Percentiles rank a stretch among this genome's conserved stretches.
Evolutionary conservation across 2,329 filamentous ascomycete genomes (phyloP).

Genomic region (Diaporthe citri): DNA sequence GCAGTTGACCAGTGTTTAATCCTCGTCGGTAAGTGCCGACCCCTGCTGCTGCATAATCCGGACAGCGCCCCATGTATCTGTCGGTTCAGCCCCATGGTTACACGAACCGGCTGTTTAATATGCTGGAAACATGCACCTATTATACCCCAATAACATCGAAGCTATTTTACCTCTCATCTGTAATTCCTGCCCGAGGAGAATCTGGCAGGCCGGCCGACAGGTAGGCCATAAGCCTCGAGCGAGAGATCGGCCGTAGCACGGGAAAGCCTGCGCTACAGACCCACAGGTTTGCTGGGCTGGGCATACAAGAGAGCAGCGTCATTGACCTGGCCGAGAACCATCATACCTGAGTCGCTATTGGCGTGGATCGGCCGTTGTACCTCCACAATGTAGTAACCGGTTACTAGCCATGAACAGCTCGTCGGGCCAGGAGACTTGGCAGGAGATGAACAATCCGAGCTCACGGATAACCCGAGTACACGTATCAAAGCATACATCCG

Average conservation of each 20-base stretch:
- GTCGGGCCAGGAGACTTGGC: not conserved
- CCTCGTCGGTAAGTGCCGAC: slow-evolving; percentile 24
- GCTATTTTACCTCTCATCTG: not conserved
- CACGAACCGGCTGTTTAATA: not conserved
- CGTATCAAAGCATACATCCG: not conserved
- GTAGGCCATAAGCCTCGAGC: too few relatives aligned
- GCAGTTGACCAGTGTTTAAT: not conserved
- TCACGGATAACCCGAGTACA: not conserved
- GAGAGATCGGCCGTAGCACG: not conserved
- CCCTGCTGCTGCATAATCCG: slow-evolving; percentile 25
- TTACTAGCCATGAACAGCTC: not conserved
- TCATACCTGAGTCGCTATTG: slow-evolving; percentile 1
- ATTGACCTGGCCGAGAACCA: not conserved
- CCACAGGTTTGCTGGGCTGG: not conserved
- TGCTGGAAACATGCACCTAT: not conserved
- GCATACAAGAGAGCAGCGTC: slow-evolving; percentile 23
- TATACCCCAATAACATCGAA: too few relatives aligned
- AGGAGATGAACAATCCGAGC: not conserved
- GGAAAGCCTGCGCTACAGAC: not conserved
- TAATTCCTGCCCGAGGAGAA: not conserved
- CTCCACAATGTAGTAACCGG: not conserved
- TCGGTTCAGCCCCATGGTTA: slow-evolving; percentile 21
- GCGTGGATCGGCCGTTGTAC: not conserved
- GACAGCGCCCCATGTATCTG: not conserved
- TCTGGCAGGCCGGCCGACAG: not conserved